Conservation (phyloP, 805 yeast genomes). For the Dipodascus albidus region DNA sequence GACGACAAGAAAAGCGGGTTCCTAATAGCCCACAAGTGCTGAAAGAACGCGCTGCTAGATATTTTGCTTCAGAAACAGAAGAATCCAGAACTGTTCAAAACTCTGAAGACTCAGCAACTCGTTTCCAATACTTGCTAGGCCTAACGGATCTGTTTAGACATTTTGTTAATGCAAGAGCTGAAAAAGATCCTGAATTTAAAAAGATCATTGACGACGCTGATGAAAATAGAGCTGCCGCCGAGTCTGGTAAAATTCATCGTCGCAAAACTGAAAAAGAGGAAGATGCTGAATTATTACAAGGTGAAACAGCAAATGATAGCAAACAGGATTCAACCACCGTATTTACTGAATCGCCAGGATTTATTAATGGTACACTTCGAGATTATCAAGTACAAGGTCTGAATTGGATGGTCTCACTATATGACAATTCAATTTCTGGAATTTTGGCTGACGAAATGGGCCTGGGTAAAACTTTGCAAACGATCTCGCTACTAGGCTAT, state of each 20-base stretch:
- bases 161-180: conserved; percentile 71
- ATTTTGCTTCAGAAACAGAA: neutral
- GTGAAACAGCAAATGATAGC: conserved; percentile 43
- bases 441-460: conserved; percentile 99
- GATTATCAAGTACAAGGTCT: conserved; percentile 93
- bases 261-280: conserved; percentile 93
- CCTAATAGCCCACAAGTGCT: neutral
- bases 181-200: conserved; percentile 58
- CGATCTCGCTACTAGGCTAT: conserved; percentile 84
- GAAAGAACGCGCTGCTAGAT: neutral
- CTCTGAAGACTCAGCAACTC: conserved; percentile 55
- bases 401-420: conserved; percentile 84
- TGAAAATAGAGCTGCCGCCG: conserved; percentile 11
- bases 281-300: conserved; percentile 68
- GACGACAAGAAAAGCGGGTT: neutral
- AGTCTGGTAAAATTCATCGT: conserved; percentile 29
- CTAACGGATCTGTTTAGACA: conserved; percentile 81
- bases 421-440: conserved; percentile 83
- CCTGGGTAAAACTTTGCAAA: conserved; percentile 88
- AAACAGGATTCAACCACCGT: conserved; percentile 54
- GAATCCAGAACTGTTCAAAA: neutral
- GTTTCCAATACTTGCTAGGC: conserved; percentile 72
- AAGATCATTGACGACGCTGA: conserved; percentile 24
- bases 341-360: conserved; percentile 79
- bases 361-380: conserved; percentile 61